These are phyloP conservation scores for Candida coquimbonensis DNA, from an alignment of 805 yeast genomes.

Conservation along the genomic window DNA sequence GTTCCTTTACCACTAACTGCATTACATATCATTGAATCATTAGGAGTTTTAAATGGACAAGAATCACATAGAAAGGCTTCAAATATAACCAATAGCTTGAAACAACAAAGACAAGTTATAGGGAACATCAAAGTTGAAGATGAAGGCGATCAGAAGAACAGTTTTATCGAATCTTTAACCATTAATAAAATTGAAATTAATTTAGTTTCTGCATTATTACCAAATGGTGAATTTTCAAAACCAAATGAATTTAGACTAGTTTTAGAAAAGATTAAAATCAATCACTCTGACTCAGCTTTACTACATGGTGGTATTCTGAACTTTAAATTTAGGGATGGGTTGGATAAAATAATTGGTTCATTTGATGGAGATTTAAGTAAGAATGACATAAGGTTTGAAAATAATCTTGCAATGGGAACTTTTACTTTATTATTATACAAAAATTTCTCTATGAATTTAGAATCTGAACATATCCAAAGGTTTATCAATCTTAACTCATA, in stretches of 20 bases:
- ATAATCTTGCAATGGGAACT: slow-evolving; percentile 28
- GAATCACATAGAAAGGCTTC: slow-evolving; percentile 8
- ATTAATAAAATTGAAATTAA: slow-evolving; percentile 34
- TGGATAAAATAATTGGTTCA: slow-evolving; percentile 13
- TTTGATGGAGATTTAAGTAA: slow-evolving; percentile 27
- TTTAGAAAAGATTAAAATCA: slow-evolving; percentile 29
- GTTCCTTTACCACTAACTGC: slow-evolving; percentile 27
- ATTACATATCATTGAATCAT: slow-evolving; percentile 21
- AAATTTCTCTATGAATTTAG: slow-evolving; percentile 22
- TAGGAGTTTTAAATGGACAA: slow-evolving; percentile 10
- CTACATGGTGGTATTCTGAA: slow-evolving; percentile 42
- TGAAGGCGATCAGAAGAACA: background rate
- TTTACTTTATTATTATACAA: slow-evolving; percentile 40
- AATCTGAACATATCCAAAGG: slow-evolving; percentile 17
- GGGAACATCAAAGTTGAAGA: background rate
- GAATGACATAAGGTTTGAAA: slow-evolving; percentile 50
- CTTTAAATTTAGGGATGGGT: slow-evolving; percentile 20
- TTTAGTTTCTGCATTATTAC: slow-evolving; percentile 38
- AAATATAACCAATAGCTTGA: slow-evolving; percentile 7
- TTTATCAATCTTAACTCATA: slow-evolving; percentile 25
- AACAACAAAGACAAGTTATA: background rate
- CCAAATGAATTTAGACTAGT: slow-evolving; percentile 24
- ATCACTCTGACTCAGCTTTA: slow-evolving; percentile 35
- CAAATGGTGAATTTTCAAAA: slow-evolving; percentile 36
- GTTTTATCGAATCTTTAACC: slow-evolving; percentile 30